Conservation (phyloP, 305 asterid species). For the Fraxinus latifolia region DNA sequence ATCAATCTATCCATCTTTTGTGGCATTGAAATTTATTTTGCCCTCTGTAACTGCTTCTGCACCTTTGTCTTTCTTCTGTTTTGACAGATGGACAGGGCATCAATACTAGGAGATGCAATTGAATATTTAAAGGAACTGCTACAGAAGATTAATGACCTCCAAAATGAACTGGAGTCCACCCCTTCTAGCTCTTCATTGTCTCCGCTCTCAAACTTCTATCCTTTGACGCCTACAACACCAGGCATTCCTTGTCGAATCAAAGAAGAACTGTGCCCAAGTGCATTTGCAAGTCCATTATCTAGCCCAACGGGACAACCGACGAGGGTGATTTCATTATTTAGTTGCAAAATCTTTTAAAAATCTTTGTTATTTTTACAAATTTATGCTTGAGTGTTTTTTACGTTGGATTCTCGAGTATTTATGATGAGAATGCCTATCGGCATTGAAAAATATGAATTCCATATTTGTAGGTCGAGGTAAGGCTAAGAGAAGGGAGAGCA, state of each 20-base stretch:
- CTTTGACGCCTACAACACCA: constrained; percentile 43
- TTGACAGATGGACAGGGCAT: constrained; percentile 70
- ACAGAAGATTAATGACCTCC: constrained; percentile 58
- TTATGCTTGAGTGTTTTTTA: background rate
- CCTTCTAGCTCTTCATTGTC: constrained; percentile 35
- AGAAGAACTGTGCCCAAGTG: constrained; percentile 56
- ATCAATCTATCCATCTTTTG: background rate
- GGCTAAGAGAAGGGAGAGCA: constrained; percentile 61
- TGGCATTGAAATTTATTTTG: background rate
- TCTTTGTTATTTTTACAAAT: background rate
- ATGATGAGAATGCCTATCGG: background rate
- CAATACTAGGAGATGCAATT: constrained; percentile 68
- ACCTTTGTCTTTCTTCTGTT: background rate
- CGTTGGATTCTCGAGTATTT: background rate
- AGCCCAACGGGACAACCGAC: constrained; percentile 74
- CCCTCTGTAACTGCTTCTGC: background rate
- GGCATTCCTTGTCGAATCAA: constrained; percentile 50
- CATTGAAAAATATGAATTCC: background rate
- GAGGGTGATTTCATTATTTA: constrained; percentile 36
- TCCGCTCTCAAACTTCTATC: constrained; percentile 34
- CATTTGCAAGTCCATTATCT: constrained; percentile 57
- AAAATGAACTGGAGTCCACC: constrained; percentile 52
- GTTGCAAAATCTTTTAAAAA: background rate
- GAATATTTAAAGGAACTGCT: constrained; percentile 61
- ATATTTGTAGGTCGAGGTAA: constrained; percentile 57